These are phyloP conservation scores for Trichoderma polysporum DNA, from an alignment of 2,329 filamentous ascomycete genomes.

Conservation along the genomic window DNA sequence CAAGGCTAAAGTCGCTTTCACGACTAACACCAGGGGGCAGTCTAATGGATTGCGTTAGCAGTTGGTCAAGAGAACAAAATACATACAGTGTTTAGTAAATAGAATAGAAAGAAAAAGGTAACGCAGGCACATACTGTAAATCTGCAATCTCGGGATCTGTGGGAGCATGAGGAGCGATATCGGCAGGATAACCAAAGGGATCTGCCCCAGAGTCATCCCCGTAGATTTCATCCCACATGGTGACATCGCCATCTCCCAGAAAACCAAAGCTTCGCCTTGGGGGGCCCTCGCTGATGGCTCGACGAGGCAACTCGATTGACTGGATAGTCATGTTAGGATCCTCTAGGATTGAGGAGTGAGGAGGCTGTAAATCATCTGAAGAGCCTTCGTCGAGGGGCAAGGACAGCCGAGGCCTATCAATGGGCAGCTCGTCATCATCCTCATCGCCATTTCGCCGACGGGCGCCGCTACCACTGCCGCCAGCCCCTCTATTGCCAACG, in stretches of 20 bases:
- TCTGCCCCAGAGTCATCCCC: not conserved
- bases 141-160: slow-evolving; percentile 35
- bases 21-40: slow-evolving; percentile 41
- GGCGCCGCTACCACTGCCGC: slow-evolving; percentile 32
- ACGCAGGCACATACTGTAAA: slow-evolving; percentile 40
- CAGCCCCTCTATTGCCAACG: slow-evolving; percentile 28
- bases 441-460: slow-evolving; percentile 39
- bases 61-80: not conserved
- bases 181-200: not conserved
- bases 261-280: slow-evolving; percentile 52
- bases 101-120: not conserved
- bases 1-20: slow-evolving; percentile 53
- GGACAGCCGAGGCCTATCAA: slow-evolving; percentile 54
- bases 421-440: slow-evolving; percentile 51
- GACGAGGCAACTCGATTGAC: slow-evolving; percentile 60
- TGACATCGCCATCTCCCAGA: slow-evolving; percentile 36
- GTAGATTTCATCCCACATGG: not conserved
- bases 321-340: slow-evolving; percentile 59
- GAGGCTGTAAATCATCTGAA: slow-evolving; percentile 52
- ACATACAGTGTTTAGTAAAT: no score
- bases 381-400: slow-evolving; percentile 55
- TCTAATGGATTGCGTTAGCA: slow-evolving; percentile 16
- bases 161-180: not conserved
- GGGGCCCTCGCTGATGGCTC: slow-evolving; percentile 49
- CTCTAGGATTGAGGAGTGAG: slow-evolving; percentile 54